A percentile compares a stretch with the other conserved stretches of the same genome.
Conservation (phyloP, 257 asterid species). For the Nicotiana knightiana region DNA sequence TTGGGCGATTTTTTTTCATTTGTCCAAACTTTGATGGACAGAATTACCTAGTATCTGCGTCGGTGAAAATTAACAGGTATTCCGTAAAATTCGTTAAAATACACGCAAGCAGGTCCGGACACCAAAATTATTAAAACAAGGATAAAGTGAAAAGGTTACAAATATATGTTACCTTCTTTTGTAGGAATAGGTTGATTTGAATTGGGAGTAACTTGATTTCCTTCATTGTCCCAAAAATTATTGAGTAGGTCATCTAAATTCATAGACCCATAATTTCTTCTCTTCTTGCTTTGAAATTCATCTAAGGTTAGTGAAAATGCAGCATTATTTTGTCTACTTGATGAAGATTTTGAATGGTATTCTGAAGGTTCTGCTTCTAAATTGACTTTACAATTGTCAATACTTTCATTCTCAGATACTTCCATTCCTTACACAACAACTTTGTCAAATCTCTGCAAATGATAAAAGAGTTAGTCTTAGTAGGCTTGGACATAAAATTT, state of each 20-base stretch:
- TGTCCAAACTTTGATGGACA: too few relatives aligned
- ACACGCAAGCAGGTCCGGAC: rapidly evolving
- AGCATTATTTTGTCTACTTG: neutral
- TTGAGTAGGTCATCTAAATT: neutral
- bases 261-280: neutral
- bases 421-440: neutral
- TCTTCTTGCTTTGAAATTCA: neutral
- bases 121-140: too few relatives aligned
- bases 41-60: rapidly evolving
- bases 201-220: neutral
- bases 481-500: too few relatives aligned
- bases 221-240: neutral
- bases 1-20: too few relatives aligned
- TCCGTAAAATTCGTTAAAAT: too few relatives aligned
- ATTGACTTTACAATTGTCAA: neutral
- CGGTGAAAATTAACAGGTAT: rapidly evolving
- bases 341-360: neutral
- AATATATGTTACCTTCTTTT: neutral
- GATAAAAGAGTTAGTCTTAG: neutral
- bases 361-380: neutral
- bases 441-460: neutral
- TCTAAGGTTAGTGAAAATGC: neutral
- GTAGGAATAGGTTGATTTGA: neutral
- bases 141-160: too few relatives aligned
- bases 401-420: neutral